Evolutionary conservation across 1,284 basidiomycete genomes (phyloP).

Genomic region (Sanghuangporus weigelae): DNA sequence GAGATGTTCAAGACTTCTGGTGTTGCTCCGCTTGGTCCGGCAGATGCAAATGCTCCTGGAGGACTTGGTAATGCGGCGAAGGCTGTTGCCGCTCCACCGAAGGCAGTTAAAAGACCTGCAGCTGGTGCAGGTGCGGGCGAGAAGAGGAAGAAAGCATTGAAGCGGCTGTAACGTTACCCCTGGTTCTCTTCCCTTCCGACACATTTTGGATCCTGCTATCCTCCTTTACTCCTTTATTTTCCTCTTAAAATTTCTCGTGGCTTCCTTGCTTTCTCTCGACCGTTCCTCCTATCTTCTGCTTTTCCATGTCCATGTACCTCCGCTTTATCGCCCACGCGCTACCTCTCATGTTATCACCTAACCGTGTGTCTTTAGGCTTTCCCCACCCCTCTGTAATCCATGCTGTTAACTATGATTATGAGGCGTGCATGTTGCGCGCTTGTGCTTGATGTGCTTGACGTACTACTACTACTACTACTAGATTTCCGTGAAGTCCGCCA

Average conservation of each 20-base stretch:
- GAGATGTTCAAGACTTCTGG: constrained; percentile 8
- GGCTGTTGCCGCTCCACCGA: constrained; percentile 35
- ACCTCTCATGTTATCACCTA: background rate
- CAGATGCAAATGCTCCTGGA: constrained; percentile 57
- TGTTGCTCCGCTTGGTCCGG: constrained; percentile 41
- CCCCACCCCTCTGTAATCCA: background rate
- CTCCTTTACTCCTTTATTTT: background rate
- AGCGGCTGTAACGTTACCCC: constrained; percentile 45
- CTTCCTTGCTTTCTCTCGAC: background rate
- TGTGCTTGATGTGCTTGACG: background rate
- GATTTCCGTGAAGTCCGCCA: no score
- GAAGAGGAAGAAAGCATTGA: constrained; percentile 82
- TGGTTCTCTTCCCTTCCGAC: background rate
- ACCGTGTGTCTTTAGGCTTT: background rate
- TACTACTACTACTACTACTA: no score
- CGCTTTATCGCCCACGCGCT: no score
- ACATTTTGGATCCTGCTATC: background rate
- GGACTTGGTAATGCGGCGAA: constrained; percentile 30
- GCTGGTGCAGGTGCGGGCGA: constrained; percentile 50
- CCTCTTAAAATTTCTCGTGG: no score
- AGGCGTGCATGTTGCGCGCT: background rate
- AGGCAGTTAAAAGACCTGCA: constrained; percentile 66
- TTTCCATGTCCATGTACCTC: no score
- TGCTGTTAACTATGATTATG: constrained; percentile 2
- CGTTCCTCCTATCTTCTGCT: background rate